Evolutionary conservation across 306 rosid species (phyloP).

Genomic region (Cicer cuneatum): DNA sequence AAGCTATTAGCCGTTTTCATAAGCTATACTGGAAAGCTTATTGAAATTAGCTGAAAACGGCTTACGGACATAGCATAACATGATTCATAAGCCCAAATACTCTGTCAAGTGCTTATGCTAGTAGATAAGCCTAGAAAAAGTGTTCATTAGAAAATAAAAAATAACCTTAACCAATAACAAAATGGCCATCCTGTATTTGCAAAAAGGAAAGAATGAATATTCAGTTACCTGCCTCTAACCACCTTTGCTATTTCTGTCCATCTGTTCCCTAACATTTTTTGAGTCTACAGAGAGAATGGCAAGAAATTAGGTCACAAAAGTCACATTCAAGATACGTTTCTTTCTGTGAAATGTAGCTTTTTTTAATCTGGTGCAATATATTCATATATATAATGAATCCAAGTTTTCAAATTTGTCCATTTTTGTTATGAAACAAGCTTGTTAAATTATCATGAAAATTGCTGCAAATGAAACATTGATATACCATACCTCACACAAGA

Average conservation of each 20-base stretch:
- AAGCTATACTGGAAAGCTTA: too few relatives aligned
- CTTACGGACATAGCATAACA: too few relatives aligned
- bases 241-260: slow-evolving; percentile 99
- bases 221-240: slow-evolving; percentile 93
- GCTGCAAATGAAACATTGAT: slow-evolving; percentile 25
- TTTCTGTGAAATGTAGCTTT: neutral
- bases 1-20: too few relatives aligned
- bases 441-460: slow-evolving; percentile 37
- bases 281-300: slow-evolving; percentile 70
- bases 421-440: slow-evolving; percentile 26
- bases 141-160: too few relatives aligned
- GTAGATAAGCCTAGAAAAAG: too few relatives aligned
- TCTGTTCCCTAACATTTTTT: slow-evolving; percentile 85
- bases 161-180: neutral
- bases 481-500: slow-evolving; percentile 84
- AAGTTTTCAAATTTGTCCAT: slow-evolving; percentile 28
- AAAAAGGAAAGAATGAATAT: slow-evolving; percentile 33
- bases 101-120: too few relatives aligned
- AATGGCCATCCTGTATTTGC: slow-evolving; percentile 1
- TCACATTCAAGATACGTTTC: neutral
- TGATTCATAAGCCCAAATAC: too few relatives aligned
- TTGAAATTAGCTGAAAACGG: too few relatives aligned
- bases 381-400: neutral
- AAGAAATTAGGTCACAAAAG: slow-evolving; percentile 40
- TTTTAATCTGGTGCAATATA: too few relatives aligned